Conservation (phyloP, 2,329 filamentous ascomycete species). For the Colletotrichum orchidophilum region DNA sequence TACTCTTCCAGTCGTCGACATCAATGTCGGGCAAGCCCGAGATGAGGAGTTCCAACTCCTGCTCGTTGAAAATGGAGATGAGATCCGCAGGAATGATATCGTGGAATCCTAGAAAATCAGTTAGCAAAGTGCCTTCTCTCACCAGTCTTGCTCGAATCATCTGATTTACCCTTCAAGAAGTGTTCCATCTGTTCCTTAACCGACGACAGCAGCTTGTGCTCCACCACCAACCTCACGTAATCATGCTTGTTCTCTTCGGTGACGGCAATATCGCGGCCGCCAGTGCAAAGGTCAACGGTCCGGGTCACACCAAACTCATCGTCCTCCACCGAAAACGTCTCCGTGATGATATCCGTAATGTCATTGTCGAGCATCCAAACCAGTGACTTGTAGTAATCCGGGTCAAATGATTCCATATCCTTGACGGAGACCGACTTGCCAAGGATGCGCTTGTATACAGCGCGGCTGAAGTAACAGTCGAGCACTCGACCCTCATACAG, state of each 20-base stretch:
- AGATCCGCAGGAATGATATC: conserved; percentile 96
- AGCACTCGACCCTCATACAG: conserved; percentile 95
- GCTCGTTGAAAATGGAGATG: conserved; percentile 97
- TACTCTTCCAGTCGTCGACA: conserved; percentile 98
- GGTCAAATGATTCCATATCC: conserved; percentile 98
- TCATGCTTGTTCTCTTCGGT: conserved; percentile 99
- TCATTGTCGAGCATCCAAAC: conserved; percentile 99
- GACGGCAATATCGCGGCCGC: conserved; percentile 91
- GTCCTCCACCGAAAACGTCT: conserved; percentile 94
- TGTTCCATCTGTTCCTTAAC: conserved; percentile 94
- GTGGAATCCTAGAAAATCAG: conserved; percentile 76
- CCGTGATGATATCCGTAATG: conserved; percentile 96
- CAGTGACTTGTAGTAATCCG: conserved; percentile 98
- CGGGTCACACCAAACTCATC: conserved; percentile 93
- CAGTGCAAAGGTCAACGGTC: conserved; percentile 84
- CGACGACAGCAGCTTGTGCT: conserved; percentile 90
- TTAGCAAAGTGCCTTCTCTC: conserved; percentile 40
- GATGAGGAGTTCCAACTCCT: conserved; percentile 95
- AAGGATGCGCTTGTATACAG: conserved; percentile 97
- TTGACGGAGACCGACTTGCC: conserved; percentile 96
- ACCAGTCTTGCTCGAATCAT: neutral
- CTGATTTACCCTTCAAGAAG: conserved; percentile 79
- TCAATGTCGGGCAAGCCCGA: conserved; percentile 98
- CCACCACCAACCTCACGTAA: conserved; percentile 92
- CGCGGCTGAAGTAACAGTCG: conserved; percentile 98